phyloP scores from a whole-genome alignment of 306 rosid species.

The Corylus heterophylla region DNA sequence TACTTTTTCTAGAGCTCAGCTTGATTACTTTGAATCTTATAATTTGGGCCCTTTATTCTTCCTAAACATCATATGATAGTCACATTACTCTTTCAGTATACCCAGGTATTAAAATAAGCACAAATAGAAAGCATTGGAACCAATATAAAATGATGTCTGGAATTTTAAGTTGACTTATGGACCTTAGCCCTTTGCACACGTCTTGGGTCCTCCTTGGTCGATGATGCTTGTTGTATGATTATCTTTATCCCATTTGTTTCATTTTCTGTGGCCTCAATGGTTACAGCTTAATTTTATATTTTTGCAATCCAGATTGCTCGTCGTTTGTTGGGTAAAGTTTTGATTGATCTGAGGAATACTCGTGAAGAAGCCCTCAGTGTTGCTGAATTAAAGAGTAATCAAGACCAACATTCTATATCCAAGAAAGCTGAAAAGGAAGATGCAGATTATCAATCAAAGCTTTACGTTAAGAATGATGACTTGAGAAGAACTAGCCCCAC shows the following conservation, averaged over 20 bases:
- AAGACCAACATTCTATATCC: slow-evolving; percentile 44
- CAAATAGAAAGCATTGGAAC: slow-evolving; percentile 19
- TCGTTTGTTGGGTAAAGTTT: slow-evolving; percentile 86
- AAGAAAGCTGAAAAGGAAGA: slow-evolving; percentile 55
- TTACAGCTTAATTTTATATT: slow-evolving; percentile 21
- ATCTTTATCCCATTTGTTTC: slow-evolving; percentile 16
- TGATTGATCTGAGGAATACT: slow-evolving; percentile 94
- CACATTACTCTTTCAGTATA: neutral
- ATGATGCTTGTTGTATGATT: slow-evolving; percentile 22
- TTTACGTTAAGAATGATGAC: slow-evolving; percentile 63
- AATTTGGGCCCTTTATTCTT: neutral
- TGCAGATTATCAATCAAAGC: slow-evolving; percentile 51
- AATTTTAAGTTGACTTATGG: slow-evolving; percentile 19
- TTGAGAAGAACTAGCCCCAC: slow-evolving; percentile 43
- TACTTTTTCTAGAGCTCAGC: neutral
- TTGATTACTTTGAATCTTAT: slow-evolving; percentile 7
- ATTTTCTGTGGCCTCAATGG: slow-evolving; percentile 9
- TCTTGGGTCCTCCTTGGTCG: slow-evolving; percentile 21
- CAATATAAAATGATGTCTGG: slow-evolving; percentile 12
- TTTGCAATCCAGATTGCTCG: slow-evolving; percentile 79
- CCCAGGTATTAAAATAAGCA: neutral
- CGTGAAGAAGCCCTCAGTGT: slow-evolving; percentile 95
- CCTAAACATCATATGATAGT: slow-evolving; percentile 6
- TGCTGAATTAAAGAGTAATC: slow-evolving; percentile 74
- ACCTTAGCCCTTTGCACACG: slow-evolving; percentile 2